Evolutionary conservation across 768 basidiomycete species (phyloP).

Genomic region (Lentinula aciculospora): DNA sequence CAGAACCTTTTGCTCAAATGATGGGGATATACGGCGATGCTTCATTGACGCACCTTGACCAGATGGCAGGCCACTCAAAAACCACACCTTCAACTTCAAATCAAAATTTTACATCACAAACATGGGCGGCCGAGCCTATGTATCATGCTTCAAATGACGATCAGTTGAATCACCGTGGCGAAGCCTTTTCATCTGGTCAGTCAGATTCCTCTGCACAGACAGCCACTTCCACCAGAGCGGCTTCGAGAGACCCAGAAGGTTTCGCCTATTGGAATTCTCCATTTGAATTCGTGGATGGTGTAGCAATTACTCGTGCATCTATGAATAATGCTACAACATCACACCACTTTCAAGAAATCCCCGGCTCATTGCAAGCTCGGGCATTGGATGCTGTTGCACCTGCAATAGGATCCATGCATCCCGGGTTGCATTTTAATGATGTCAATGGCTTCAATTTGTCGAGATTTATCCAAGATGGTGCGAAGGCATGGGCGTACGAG

Average conservation of each 20-base stretch:
- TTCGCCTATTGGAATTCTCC: too few species aligned
- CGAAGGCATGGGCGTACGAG: constrained; percentile 6
- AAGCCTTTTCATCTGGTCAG: too few species aligned
- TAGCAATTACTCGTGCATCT: not conserved
- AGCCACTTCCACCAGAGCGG: too few species aligned
- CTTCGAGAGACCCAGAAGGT: too few species aligned
- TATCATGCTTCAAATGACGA: too few species aligned
- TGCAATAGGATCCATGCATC: not conserved
- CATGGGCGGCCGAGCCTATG: too few species aligned
- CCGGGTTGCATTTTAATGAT: not conserved
- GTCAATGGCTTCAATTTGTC: not conserved
- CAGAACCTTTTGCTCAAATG: constrained; percentile 3
- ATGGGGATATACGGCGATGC: constrained; percentile 2
- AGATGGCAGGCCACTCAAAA: not conserved
- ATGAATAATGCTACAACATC: not conserved
- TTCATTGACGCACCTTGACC: not conserved
- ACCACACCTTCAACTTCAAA: not conserved
- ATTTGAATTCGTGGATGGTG: too few species aligned
- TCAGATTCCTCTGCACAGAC: too few species aligned
- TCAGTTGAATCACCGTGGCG: too few species aligned
- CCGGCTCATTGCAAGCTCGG: not conserved
- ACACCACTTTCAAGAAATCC: not conserved
- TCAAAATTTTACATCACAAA: not conserved
- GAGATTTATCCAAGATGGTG: constrained; percentile 5
- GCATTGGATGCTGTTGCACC: not conserved